Base-by-base conservation (phyloP, 306 rosid species). In the Inga laurina region DNA sequence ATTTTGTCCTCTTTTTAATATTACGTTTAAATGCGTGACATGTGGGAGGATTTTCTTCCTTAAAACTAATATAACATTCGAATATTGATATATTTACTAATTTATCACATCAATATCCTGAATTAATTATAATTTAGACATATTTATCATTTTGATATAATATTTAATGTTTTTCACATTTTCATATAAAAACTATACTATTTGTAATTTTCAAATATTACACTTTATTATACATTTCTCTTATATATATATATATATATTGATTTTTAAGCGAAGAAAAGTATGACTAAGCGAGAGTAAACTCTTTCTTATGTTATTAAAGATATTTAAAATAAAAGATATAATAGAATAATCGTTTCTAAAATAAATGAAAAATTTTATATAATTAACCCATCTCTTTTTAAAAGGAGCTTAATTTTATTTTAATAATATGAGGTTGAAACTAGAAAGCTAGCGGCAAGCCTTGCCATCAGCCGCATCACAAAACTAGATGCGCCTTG, bases 401-500 rank as follows among this genome's bases (percentile, higher is more conserved):
- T 1, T n/a, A 8, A 64, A 30, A 1, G 4, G 24, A 70, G 1
- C 3, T 19, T 70, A 43, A 41, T 43, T 43, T n/a, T 70, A 11
- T 43, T 43, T n/a, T 39, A n/a, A 41, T 41, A 43, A 41, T 41
- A 21, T 64, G 44, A 14, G 72, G 72, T 68, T 2, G 21, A 86
- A 77, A 76, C 67, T 39, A 39, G 76, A 87, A 77, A 76, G 68
- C 84, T 78, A 72, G 30, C 46, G 72, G 49, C 67, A 74, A 77
- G 86, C 87, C 71, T 86, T 57, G 30, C 30, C 30, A 57, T 57
- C 30, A 57, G 64, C 9, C 5, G 10, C 87, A 93, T 86, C 90
- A 90, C 86, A 79, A 85, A 86, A 82, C 75, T 80, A 56, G 97
- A 94, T 89, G 86, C 92, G 39, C 35, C 56, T 92, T 94, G 98